phyloP scores from a whole-genome alignment of 805 yeast genomes.

The Lipomyces chichibuensis region DNA sequence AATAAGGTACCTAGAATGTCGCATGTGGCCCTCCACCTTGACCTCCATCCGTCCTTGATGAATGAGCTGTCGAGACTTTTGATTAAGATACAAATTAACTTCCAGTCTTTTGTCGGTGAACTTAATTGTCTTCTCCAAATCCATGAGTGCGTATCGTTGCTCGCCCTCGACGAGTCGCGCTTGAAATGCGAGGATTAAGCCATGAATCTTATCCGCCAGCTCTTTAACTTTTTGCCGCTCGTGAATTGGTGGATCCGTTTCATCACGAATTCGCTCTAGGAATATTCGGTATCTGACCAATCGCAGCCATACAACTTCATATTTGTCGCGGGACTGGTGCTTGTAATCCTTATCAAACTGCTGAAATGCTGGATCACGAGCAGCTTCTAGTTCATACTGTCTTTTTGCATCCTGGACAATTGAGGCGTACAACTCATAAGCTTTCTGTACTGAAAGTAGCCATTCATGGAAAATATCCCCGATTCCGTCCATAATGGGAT shows the following conservation, averaged over 20 bases:
- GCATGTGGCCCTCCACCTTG: constrained; percentile 40
- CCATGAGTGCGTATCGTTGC: constrained; percentile 57
- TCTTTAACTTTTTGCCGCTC: constrained; percentile 57
- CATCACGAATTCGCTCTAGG: constrained; percentile 59
- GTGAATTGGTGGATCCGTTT: constrained; percentile 52
- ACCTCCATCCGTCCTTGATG: constrained; percentile 58
- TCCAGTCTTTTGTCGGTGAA: constrained; percentile 55
- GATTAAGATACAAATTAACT: constrained; percentile 56
- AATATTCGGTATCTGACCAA: constrained; percentile 65
- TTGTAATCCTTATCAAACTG: constrained; percentile 52
- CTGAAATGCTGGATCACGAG: constrained; percentile 52
- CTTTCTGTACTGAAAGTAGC: constrained; percentile 59
- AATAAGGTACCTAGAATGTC: constrained; percentile 49
- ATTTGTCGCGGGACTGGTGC: constrained; percentile 10
- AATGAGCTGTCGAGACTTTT: constrained; percentile 59
- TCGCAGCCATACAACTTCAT: constrained; percentile 47
- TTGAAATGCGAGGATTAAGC: constrained; percentile 62
- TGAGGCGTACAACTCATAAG: constrained; percentile 63
- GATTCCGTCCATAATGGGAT: constrained; percentile 65
- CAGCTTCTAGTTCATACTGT: constrained; percentile 51
- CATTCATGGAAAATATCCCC: constrained; percentile 67
- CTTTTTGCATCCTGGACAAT: constrained; percentile 44
- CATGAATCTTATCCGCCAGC: constrained; percentile 59
- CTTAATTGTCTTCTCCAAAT: constrained; percentile 56
- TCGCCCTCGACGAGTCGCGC: constrained; percentile 64